These are phyloP conservation scores for Discostella stelligeroides DNA, from an alignment of 108 stramenopile species.

Conservation along the genomic window DNA sequence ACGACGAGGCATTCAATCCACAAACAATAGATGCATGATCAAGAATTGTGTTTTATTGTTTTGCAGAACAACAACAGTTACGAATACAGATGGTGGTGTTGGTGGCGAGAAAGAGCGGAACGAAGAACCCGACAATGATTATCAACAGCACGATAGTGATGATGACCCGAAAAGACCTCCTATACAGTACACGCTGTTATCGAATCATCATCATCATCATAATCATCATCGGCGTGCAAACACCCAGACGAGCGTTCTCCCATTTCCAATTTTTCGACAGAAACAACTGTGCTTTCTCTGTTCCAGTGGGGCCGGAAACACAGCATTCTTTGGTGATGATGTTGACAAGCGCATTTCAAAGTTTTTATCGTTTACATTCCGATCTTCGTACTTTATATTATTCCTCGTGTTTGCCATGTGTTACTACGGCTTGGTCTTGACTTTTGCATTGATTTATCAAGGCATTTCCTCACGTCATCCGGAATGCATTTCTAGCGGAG, in stretches of 20 bases:
- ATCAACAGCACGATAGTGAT: too few species aligned
- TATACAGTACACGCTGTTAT: background rate
- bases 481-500: conserved; percentile 29
- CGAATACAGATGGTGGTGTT: too few species aligned
- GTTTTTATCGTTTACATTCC: conserved; percentile 7
- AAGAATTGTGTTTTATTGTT: too few species aligned
- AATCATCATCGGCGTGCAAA: background rate
- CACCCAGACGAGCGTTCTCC: background rate
- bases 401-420: conserved; percentile 17
- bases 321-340: background rate
- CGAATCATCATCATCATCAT: background rate
- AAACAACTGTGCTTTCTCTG: background rate
- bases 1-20: too few species aligned
- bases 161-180: too few species aligned
- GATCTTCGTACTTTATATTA: conserved; percentile 34
- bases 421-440: conserved; percentile 23
- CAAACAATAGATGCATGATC: too few species aligned
- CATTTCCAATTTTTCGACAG: background rate
- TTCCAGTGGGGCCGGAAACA: too few species aligned
- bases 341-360: background rate
- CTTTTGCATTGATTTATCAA: conserved; percentile 22
- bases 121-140: too few species aligned
- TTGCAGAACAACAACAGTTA: too few species aligned
- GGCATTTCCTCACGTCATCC: conserved; percentile 3
- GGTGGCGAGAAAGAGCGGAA: too few species aligned